Percentiles rank a stretch among this genome's conserved stretches.
These are phyloP conservation scores for Hypoxylon sp. DNA, from an alignment of 2,329 filamentous ascomycete genomes.

Conservation along the genomic window DNA sequence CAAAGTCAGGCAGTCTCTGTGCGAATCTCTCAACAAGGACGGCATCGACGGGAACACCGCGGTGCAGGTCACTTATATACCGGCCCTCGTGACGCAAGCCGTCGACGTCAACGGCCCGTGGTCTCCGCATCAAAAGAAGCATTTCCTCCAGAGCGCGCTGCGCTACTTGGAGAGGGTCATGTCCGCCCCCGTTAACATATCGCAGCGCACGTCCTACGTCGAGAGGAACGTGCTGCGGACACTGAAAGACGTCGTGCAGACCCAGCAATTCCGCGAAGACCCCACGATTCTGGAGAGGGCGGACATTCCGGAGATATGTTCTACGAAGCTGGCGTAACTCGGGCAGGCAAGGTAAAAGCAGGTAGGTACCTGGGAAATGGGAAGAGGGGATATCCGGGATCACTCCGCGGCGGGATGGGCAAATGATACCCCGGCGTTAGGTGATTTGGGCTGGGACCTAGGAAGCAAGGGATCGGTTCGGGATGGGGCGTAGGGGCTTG, in stretches of 20 bases:
- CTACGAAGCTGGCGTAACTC: not conserved
- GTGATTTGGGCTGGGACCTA: not conserved
- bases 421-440: slow-evolving; percentile 9
- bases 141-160: slow-evolving; percentile 41
- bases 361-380: no score
- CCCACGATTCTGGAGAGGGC: slow-evolving; percentile 41
- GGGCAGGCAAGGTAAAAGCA: no score
- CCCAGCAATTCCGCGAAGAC: slow-evolving; percentile 37
- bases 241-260: slow-evolving; percentile 40
- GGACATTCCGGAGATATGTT: slow-evolving; percentile 32
- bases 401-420: not conserved
- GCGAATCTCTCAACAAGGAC: slow-evolving; percentile 47
- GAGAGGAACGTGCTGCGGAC: slow-evolving; percentile 43
- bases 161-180: slow-evolving; percentile 43
- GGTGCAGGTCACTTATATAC: slow-evolving; percentile 50
- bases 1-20: slow-evolving; percentile 33
- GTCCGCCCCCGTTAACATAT: slow-evolving; percentile 21
- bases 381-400: not conserved
- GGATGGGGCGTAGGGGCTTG: not conserved
- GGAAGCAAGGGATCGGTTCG: not conserved
- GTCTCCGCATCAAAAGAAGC: slow-evolving; percentile 29
- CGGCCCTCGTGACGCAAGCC: slow-evolving; percentile 46
- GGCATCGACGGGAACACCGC: slow-evolving; percentile 46
- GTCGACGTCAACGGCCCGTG: slow-evolving; percentile 38
- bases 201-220: slow-evolving; percentile 38